phyloP scores from a whole-genome alignment of 2,329 filamentous ascomycete species.

The Calonectria crousiana region DNA sequence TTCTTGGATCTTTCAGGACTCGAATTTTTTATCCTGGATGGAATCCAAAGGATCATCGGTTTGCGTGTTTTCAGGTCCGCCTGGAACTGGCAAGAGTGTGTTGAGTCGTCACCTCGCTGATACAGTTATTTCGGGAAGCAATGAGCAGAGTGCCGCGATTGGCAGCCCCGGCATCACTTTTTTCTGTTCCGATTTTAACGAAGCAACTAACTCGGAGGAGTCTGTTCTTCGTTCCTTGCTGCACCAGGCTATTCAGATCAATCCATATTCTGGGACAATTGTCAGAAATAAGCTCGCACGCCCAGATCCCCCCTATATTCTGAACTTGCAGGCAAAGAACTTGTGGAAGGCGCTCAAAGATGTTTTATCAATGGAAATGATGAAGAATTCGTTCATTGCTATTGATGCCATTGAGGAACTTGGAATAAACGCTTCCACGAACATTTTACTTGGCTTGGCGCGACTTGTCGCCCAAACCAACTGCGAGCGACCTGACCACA shows the following conservation, averaged over 20 bases:
- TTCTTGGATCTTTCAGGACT: constrained; percentile 13
- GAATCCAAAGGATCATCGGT: not conserved
- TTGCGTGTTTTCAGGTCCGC: not conserved
- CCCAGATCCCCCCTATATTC: not conserved
- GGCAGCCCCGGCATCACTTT: not conserved
- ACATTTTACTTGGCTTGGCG: not conserved
- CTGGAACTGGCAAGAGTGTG: constrained; percentile 16
- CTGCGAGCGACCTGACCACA: not conserved
- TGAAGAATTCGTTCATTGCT: not conserved
- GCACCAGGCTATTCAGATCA: constrained; percentile 5
- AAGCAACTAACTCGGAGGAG: not conserved
- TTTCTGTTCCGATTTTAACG: constrained; percentile 19
- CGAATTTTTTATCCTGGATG: not conserved
- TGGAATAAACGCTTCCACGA: too few relatives aligned
- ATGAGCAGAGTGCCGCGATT: not conserved
- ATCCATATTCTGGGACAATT: not conserved
- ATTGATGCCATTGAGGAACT: not conserved
- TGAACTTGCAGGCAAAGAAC: not conserved
- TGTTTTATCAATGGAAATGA: not conserved
- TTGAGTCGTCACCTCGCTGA: not conserved
- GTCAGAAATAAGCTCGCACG: not conserved
- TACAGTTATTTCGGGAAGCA: not conserved
- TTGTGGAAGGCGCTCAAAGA: not conserved
- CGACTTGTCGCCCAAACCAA: not conserved
- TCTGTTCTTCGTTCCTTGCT: not conserved